Evolutionary conservation across 2,329 filamentous ascomycete genomes (phyloP).

Genomic region (Alternaria viburni): DNA sequence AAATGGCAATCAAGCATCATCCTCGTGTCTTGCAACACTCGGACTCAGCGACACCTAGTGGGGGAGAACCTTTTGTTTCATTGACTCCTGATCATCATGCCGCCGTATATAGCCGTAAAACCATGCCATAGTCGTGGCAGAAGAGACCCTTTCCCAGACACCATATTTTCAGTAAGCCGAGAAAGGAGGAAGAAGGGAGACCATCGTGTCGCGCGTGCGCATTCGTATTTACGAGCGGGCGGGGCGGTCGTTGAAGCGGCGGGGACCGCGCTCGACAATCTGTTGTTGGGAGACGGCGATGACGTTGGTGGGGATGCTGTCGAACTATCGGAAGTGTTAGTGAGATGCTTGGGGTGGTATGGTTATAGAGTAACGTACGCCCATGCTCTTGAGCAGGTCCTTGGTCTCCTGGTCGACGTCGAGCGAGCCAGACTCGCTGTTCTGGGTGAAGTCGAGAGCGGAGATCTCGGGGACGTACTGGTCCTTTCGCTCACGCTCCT

Average conservation of each 20-base stretch:
- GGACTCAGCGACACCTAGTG: slow-evolving; percentile 89
- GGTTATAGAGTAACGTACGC: slow-evolving; percentile 70
- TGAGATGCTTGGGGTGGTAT: background rate
- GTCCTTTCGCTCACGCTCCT: slow-evolving; percentile 99
- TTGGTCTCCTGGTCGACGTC: slow-evolving; percentile 98
- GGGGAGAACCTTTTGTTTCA: slow-evolving; percentile 51
- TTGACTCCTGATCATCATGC: slow-evolving; percentile 76
- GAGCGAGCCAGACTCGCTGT: slow-evolving; percentile 88
- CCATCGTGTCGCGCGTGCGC: slow-evolving; percentile 56
- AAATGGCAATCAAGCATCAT: slow-evolving; percentile 92
- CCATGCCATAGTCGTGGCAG: slow-evolving; percentile 92
- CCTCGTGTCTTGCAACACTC: slow-evolving; percentile 52
- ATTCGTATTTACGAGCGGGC: slow-evolving; percentile 38
- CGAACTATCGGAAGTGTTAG: slow-evolving; percentile 70
- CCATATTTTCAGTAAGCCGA: slow-evolving; percentile 45
- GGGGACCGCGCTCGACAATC: slow-evolving; percentile 78
- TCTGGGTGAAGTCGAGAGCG: slow-evolving; percentile 96
- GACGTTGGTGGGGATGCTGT: slow-evolving; percentile 96
- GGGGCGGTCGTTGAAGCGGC: slow-evolving; percentile 74
- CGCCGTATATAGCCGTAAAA: slow-evolving; percentile 67
- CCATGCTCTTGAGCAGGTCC: slow-evolving; percentile 99
- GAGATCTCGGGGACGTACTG: slow-evolving; percentile 99
- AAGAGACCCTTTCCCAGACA: slow-evolving; percentile 96
- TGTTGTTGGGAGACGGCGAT: slow-evolving; percentile 89
- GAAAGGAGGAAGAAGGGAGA: slow-evolving; percentile 31